A percentile compares a stretch with the other conserved stretches of the same genome.
Conservation (phyloP, 1,139 yeast genomes). For the Sugiyamaella novakii region DNA sequence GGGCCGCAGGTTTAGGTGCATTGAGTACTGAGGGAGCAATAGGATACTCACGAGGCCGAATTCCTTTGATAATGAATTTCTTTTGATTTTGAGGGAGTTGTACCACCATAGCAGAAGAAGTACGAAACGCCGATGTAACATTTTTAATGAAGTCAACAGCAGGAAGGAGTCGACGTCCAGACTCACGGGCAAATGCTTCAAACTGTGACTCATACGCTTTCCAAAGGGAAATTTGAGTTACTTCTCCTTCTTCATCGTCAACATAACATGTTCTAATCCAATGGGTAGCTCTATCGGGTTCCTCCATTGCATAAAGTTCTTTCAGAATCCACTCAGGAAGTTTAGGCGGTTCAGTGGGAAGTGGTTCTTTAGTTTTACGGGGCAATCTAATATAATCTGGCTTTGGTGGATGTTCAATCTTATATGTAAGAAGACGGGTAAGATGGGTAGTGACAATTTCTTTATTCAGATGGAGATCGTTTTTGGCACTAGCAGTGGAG, state of each 20-base stretch:
- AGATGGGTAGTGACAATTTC: conserved; percentile 55
- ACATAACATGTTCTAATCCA: conserved; percentile 95
- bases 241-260: conserved; percentile 75
- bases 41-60: conserved; percentile 62
- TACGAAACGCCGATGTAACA: conserved; percentile 87
- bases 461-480: conserved; percentile 43
- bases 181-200: conserved; percentile 51
- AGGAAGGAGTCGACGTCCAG: conserved; percentile 64
- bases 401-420: conserved; percentile 43
- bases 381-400: conserved; percentile 44
- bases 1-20: conserved; percentile 20
- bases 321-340: conserved; percentile 62
- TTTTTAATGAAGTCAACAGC: conserved; percentile 97
- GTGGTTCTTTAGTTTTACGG: conserved; percentile 43
- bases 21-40: conserved; percentile 44
- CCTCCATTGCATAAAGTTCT: conserved; percentile 66
- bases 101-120: conserved; percentile 92
- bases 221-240: conserved; percentile 95
- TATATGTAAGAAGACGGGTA: conserved; percentile 59
- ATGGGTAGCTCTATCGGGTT: conserved; percentile 88
- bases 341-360: conserved; percentile 65
- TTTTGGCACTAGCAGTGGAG: neutral
- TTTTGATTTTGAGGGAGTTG: conserved; percentile 58
- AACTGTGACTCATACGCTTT: conserved; percentile 90
- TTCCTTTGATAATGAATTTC: conserved; percentile 89